These are phyloP conservation scores for Trametes elegans DNA, from an alignment of 768 basidiomycete genomes.

Conservation along the genomic window DNA sequence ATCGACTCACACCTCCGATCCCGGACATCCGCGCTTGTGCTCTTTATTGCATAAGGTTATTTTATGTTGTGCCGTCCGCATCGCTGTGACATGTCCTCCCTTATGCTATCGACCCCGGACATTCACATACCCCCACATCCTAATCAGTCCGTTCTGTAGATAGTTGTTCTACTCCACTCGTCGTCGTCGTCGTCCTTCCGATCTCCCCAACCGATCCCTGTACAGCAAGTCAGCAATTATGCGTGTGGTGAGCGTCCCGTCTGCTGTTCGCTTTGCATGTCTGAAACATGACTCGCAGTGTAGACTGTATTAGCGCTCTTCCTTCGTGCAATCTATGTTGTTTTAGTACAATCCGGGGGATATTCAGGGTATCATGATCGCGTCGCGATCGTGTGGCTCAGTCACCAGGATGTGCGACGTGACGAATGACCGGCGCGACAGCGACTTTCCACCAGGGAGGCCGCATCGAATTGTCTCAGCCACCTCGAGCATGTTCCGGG, in stretches of 20 bases:
- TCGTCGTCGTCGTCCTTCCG: no score
- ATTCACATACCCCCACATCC: constrained; percentile 9
- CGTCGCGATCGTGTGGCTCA: not conserved
- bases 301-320: constrained; percentile 13
- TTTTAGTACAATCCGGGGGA: constrained; percentile 3
- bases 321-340: constrained; percentile 9
- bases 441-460: not conserved
- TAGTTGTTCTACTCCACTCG: constrained; percentile 7
- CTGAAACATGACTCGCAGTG: constrained; percentile 9
- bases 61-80: constrained; percentile 15
- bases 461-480: not conserved
- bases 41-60: constrained; percentile 22
- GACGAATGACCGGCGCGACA: not conserved
- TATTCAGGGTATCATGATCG: not conserved
- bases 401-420: not conserved
- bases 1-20: not conserved
- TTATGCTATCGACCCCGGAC: constrained; percentile 19
- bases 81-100: constrained; percentile 17
- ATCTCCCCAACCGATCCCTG: no score
- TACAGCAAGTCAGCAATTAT: constrained; percentile 4
- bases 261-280: not conserved
- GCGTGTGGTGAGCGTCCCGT: constrained; percentile 2
- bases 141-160: constrained; percentile 16
- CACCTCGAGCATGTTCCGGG: not conserved
- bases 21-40: constrained; percentile 1